These are phyloP conservation scores for Penicillium lagena DNA, from an alignment of 495 filamentous ascomycete species.

Conservation along the genomic window DNA sequence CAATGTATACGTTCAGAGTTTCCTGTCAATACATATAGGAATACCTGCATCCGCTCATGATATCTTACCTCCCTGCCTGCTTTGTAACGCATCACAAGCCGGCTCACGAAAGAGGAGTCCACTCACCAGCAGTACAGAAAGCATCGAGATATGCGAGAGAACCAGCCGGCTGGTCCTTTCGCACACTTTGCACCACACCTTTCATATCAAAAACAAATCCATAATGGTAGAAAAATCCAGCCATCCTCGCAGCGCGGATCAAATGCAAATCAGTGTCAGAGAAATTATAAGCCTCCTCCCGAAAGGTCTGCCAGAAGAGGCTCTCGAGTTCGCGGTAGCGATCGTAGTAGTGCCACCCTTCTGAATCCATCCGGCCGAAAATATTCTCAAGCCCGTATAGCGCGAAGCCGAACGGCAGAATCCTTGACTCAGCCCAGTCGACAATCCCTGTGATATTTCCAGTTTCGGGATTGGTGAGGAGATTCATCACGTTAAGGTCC, in stretches of 20 bases:
- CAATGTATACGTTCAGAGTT: not conserved
- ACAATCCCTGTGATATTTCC: constrained; percentile 38
- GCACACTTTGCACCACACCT: constrained; percentile 6
- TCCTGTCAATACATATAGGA: not conserved
- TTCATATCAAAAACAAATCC: constrained; percentile 13
- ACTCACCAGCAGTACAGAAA: constrained; percentile 10
- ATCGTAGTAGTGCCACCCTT: constrained; percentile 31
- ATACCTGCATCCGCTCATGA: not conserved
- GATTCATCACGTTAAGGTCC: constrained; percentile 41
- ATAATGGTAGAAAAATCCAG: constrained; percentile 12
- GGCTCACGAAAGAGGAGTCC: constrained; percentile 4
- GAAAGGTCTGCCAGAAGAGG: constrained; percentile 19
- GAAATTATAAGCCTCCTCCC: constrained; percentile 7
- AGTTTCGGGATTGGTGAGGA: constrained; percentile 30
- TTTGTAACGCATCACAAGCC: not conserved
- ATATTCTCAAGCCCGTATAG: constrained; percentile 36
- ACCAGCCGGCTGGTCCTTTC: constrained; percentile 4
- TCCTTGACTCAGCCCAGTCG: constrained; percentile 39
- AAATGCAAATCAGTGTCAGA: constrained; percentile 9
- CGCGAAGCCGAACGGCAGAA: constrained; percentile 38
- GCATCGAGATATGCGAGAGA: constrained; percentile 12
- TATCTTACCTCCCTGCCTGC: constrained; percentile 1
- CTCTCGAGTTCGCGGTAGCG: constrained; percentile 9
- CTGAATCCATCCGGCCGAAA: constrained; percentile 27
- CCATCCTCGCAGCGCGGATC: constrained; percentile 8